Evolutionary conservation across 345 rosid species (phyloP), one percentile per base, ranked within the genome.

Genomic region (Populus alba): DNA sequence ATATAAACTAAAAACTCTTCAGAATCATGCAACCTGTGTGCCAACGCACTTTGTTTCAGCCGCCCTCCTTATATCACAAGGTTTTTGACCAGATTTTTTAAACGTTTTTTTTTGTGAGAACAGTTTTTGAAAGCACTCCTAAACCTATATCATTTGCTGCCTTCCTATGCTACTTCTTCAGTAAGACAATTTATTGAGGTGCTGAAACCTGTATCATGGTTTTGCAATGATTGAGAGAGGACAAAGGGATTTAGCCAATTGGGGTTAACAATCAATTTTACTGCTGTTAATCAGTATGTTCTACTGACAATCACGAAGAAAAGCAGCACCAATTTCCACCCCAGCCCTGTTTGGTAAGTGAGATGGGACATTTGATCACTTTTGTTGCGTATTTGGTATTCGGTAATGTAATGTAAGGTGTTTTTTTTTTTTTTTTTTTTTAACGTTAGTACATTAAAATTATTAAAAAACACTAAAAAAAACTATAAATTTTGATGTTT

Each of bases 81-180:
- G 43, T 12, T 77, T n/a, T 82, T 77, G 81, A 81, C 79, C 53
- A 53, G 18, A 13, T 6, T 25, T n/a, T n/a, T 74, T 31, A 15
- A 66, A 25, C 63, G 72, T 76, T 55, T 13, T 33, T n/a, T 68
- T 81, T 37, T 86, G 88, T 81, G 84, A 79, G 77, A 59, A 69
- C 59, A 70, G 73, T n/a, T 65, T 53, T 7, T 73, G 86, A 86
- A 33, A 78, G 82, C 72, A 72, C 63, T 71, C 43, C 78, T 72
- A 47, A 66, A 85, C 84, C 86, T 72, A 38, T 80, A 76, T 20
- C 53, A 74, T 80, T 70, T 70, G 70, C 71, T 8, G 15, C 39
- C 31, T 38, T 5, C 17, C 63, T 10, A 8, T 31, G 45, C 76
- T 70, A 65, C 83, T 80, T 71, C 71, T 76, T 38, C 6, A 76